A percentile compares a stretch with the other conserved stretches of the same genome.
Evolutionary conservation across 176 grass and related monocot species (phyloP).

Genomic region (Phyllostachys edulis): DNA sequence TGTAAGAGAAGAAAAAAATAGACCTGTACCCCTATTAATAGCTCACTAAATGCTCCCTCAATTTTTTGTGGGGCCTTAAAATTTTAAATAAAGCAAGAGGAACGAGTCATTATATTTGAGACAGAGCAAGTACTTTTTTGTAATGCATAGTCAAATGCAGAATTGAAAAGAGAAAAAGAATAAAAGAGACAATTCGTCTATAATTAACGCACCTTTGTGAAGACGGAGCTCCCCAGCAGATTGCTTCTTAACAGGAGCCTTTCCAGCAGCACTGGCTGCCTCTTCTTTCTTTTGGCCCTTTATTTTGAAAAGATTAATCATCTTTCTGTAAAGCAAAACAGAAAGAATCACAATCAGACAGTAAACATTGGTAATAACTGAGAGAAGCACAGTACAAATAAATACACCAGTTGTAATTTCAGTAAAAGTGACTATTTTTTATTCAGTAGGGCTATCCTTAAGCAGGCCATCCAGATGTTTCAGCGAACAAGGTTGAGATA

Average conservation of each 20-base stretch:
- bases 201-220: slow-evolving; percentile 60
- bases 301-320: slow-evolving; percentile 93
- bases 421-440: background rate
- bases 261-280: slow-evolving; percentile 67
- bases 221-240: slow-evolving; percentile 79
- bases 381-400: background rate
- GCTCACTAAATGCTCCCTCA: background rate
- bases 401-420: background rate
- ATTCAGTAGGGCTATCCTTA: background rate
- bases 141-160: background rate
- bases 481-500: background rate
- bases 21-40: background rate
- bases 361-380: background rate
- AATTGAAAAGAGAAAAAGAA: background rate
- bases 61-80: slow-evolving; percentile 19
- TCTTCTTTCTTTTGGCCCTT: slow-evolving; percentile 83
- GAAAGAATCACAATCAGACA: slow-evolving; percentile 1
- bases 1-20: background rate
- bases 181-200: background rate
- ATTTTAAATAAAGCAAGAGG: background rate
- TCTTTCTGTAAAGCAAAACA: slow-evolving; percentile 42
- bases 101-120: background rate
- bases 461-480: background rate
- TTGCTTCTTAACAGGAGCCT: slow-evolving; percentile 65
- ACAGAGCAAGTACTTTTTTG: background rate